Base-by-base conservation (phyloP, 768 basidiomycete genomes). In the Mycena haematopus region DNA sequence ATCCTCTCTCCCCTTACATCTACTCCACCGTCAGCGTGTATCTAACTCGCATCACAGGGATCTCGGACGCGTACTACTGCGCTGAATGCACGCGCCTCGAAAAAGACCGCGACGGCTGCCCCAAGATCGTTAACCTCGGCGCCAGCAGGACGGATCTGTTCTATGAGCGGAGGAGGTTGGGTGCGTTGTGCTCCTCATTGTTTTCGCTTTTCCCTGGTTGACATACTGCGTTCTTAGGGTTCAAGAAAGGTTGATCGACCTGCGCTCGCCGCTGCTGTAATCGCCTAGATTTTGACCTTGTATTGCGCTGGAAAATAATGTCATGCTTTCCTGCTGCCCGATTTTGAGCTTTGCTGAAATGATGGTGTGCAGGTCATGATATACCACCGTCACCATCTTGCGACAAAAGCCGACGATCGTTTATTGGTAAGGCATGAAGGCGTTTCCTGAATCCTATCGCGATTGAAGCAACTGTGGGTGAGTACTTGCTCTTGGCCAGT, bases 51-150 rank as follows among this genome's bases (percentile, higher is more conserved):
- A n/a, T 3, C 35, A 11, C 38, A 96, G 96, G 96, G 71, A 97
- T 99, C 53, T 98, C 96, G 25, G 97, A 99, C 74, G 97, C 97
- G 3, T 99, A 99, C 76, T 99, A 99, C 71, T 99, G 97, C 66
- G 96, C 96, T 1, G 95, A 96, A 78, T 98, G 94, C 71, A 95
- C 92, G n/a, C 82, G 96, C 52, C 79, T 99, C 52, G 97, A 99
- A 74, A 99, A 99, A 73, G 96, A 98, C 70, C 82, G 97, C 36
- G 97, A 99, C 75, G 97, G 97, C 0, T 99, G 97, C 80, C 95
- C 95, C 9, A 99, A 98, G 85, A 95, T 96, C 70, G 94, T 96
- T 65, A 96, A 97, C 73, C 82, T 97, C n/a, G 95, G 95, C 60
- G 95, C 95, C 10, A 92, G 92, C 71, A 83, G 94, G 70, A 96